Evolutionary conservation across 345 rosid species (phyloP).

Genomic region (Citrus unshiu): DNA sequence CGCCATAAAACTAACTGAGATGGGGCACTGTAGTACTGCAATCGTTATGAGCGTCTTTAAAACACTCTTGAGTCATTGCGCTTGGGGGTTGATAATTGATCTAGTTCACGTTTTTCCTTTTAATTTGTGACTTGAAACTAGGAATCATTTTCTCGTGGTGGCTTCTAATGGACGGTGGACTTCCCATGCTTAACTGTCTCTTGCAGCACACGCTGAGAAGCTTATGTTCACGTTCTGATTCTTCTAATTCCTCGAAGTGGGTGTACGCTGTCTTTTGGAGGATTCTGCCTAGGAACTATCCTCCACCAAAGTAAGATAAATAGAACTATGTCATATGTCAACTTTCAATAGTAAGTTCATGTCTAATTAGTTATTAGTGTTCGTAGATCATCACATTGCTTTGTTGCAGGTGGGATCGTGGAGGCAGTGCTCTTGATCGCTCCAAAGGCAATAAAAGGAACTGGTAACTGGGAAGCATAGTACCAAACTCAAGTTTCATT

Average conservation of each 20-base stretch:
- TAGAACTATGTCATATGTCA: neutral
- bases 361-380: neutral
- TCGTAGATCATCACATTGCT: slow-evolving; percentile 17
- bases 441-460: slow-evolving; percentile 71
- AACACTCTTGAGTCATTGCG: slow-evolving; percentile 13
- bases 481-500: neutral
- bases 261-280: slow-evolving; percentile 81
- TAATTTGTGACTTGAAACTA: slow-evolving; percentile 14
- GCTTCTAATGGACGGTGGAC: slow-evolving; percentile 53
- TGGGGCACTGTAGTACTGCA: neutral
- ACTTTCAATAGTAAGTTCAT: neutral
- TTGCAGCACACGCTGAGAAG: slow-evolving; percentile 55
- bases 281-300: slow-evolving; percentile 70
- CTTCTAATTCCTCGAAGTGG: slow-evolving; percentile 63
- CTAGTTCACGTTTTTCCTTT: slow-evolving; percentile 1
- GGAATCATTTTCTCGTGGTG: slow-evolving; percentile 12
- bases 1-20: neutral
- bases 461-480: slow-evolving; percentile 40
- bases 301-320: slow-evolving; percentile 66
- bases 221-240: slow-evolving; percentile 44
- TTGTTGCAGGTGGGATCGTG: slow-evolving; percentile 70
- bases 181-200: slow-evolving; percentile 65
- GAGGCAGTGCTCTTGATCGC: slow-evolving; percentile 57
- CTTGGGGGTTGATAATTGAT: slow-evolving; percentile 7
- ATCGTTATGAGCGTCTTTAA: slow-evolving; percentile 21